Conservation (phyloP, 2,329 filamentous ascomycete genomes). For the Teratosphaeria gauchensis region DNA sequence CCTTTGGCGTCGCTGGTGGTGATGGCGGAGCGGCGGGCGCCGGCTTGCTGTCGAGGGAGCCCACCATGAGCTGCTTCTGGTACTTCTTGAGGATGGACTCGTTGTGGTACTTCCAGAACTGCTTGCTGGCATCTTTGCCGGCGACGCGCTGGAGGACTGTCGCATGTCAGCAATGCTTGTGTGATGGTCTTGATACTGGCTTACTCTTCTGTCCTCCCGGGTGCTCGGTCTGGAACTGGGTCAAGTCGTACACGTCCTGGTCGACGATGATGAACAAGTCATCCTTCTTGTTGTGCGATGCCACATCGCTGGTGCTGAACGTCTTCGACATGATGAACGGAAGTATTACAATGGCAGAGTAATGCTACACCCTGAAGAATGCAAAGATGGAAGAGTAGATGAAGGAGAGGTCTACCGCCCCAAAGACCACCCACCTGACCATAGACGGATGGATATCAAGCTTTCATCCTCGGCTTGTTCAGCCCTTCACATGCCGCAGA, state of each 20-base stretch:
- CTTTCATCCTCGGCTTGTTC: background rate
- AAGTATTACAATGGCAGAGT: background rate
- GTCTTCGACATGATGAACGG: constrained; percentile 68
- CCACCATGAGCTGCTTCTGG: constrained; percentile 65
- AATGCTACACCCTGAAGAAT: background rate
- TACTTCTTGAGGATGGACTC: constrained; percentile 77
- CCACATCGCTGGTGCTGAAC: constrained; percentile 76
- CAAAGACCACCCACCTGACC: background rate
- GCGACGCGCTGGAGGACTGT: constrained; percentile 54
- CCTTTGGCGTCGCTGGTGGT: constrained; percentile 40
- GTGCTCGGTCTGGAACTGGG: constrained; percentile 49
- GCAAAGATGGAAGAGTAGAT: background rate
- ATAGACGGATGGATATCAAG: background rate
- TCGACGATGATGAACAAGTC: constrained; percentile 86
- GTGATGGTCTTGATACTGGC: background rate
- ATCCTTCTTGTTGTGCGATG: constrained; percentile 80
- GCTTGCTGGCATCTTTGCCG: constrained; percentile 59
- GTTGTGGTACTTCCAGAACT: constrained; percentile 67
- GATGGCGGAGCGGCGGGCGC: constrained; percentile 42
- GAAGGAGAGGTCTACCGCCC: background rate
- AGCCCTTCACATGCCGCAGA: background rate
- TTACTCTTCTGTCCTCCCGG: constrained; percentile 56
- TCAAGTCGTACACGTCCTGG: constrained; percentile 91
- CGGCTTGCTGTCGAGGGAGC: constrained; percentile 81
- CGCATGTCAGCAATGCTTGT: background rate